Percentiles rank a stretch among this genome's conserved stretches.
Evolutionary conservation across 306 rosid genomes (phyloP).

Genomic region (Vicia faba): DNA sequence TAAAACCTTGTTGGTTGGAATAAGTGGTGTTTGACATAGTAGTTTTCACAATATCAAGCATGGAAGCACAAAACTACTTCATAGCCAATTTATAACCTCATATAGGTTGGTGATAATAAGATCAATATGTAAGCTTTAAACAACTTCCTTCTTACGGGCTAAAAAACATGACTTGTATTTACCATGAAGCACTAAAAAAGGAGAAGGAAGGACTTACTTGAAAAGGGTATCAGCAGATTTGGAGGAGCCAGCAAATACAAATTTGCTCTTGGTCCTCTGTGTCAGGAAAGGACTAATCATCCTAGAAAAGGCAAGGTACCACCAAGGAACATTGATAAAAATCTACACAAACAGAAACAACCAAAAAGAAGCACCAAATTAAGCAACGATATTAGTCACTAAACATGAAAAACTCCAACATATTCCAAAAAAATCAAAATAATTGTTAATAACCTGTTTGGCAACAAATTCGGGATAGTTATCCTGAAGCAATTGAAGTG

Average conservation of each 20-base stretch:
- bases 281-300: conserved; percentile 76
- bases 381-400: not conserved
- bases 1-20: not conserved
- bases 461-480: conserved; percentile 94
- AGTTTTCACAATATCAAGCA: too few species aligned
- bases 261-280: conserved; percentile 91
- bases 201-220: conserved; percentile 42
- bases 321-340: conserved; percentile 90
- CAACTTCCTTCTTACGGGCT: not conserved
- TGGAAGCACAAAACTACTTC: not conserved
- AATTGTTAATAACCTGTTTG: conserved; percentile 50
- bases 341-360: conserved; percentile 47
- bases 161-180: conserved; percentile 9
- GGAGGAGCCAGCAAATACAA: conserved; percentile 83
- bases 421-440: not conserved
- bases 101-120: not conserved
- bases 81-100: not conserved
- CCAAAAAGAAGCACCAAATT: not conserved
- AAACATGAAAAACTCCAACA: not conserved
- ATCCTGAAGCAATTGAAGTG: conserved; percentile 77
- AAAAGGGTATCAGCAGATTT: conserved; percentile 79
- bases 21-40: too few species aligned
- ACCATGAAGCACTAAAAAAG: conserved; percentile 5
- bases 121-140: not conserved
- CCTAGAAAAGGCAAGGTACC: conserved; percentile 87